phyloP scores from a whole-genome alignment of 352 stramenopile genomes.

The Plasmopara muralis region DNA sequence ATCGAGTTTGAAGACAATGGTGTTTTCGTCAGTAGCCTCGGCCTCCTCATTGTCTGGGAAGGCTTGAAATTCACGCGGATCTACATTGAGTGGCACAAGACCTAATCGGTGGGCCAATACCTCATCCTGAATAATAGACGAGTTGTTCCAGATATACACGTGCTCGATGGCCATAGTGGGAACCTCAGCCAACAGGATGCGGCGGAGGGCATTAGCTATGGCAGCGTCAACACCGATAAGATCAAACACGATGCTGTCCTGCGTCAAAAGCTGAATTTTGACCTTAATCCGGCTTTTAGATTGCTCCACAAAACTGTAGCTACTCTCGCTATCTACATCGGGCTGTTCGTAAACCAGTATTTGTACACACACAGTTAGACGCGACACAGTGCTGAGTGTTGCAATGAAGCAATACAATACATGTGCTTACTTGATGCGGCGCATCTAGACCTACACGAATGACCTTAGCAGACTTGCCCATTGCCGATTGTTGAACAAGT shows the following conservation, averaged over 20 bases:
- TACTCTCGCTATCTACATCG: slow-evolving; percentile 62
- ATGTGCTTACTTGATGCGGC: slow-evolving; percentile 53
- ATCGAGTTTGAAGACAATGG: slow-evolving; percentile 94
- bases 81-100: slow-evolving; percentile 77
- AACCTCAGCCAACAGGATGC: slow-evolving; percentile 88
- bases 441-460: slow-evolving; percentile 71
- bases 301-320: slow-evolving; percentile 74
- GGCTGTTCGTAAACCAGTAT: slow-evolving; percentile 30
- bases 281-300: slow-evolving; percentile 82
- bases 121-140: slow-evolving; percentile 91
- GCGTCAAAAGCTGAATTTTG: slow-evolving; percentile 74
- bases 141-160: slow-evolving; percentile 93
- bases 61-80: slow-evolving; percentile 80
- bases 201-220: slow-evolving; percentile 88
- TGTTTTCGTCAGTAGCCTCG: slow-evolving; percentile 93
- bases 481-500: slow-evolving; percentile 10
- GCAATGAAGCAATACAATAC: neutral
- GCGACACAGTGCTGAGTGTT: neutral
- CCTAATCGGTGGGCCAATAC: slow-evolving; percentile 88
- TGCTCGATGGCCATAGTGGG: slow-evolving; percentile 92
- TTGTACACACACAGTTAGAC: slow-evolving; percentile 5
- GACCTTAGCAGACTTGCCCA: slow-evolving; percentile 69
- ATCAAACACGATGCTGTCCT: slow-evolving; percentile 90
- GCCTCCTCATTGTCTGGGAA: slow-evolving; percentile 85
- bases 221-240: slow-evolving; percentile 88